phyloP scores from a whole-genome alignment of 805 yeast species.

The Candida tibetensis region DNA sequence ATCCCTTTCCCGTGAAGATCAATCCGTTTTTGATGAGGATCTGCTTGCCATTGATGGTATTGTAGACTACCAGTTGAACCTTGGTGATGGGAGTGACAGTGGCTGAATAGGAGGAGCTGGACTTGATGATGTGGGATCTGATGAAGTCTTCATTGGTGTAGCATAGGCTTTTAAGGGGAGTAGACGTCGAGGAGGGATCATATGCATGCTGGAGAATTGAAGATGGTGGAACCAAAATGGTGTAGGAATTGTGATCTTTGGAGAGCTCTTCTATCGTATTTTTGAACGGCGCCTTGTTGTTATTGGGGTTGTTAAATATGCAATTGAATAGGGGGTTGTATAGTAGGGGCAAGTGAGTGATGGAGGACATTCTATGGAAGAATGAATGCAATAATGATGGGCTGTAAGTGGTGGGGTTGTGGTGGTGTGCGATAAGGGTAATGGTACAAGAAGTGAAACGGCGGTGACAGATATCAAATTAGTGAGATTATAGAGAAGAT shows the following conservation, averaged over 20 bases:
- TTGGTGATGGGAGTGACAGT: constrained; percentile 25
- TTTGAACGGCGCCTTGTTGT: constrained; percentile 41
- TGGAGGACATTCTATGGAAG: too few species aligned
- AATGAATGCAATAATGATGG: too few species aligned
- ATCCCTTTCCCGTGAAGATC: constrained; percentile 59
- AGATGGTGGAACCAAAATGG: constrained; percentile 65
- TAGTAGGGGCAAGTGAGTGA: constrained; percentile 48
- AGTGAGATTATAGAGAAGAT: too few species aligned
- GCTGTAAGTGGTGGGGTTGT: too few species aligned
- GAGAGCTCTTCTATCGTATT: constrained; percentile 44
- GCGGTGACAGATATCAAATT: too few species aligned
- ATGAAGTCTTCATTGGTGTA: constrained; percentile 55
- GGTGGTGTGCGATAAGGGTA: too few species aligned
- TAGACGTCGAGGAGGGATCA: constrained; percentile 27
- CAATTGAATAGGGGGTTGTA: constrained; percentile 64
- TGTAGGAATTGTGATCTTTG: constrained; percentile 47
- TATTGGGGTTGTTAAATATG: constrained; percentile 59
- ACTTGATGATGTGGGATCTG: constrained; percentile 56
- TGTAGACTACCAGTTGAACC: constrained; percentile 42
- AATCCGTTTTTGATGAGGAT: constrained; percentile 53
- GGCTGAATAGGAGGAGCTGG: constrained; percentile 21
- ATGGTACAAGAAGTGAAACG: too few species aligned
- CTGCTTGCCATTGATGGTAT: constrained; percentile 56
- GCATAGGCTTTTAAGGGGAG: constrained; percentile 50
- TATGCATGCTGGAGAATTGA: constrained; percentile 35